Base-by-base conservation (phyloP, 768 basidiomycete genomes). In the Suillus subluteus region DNA sequence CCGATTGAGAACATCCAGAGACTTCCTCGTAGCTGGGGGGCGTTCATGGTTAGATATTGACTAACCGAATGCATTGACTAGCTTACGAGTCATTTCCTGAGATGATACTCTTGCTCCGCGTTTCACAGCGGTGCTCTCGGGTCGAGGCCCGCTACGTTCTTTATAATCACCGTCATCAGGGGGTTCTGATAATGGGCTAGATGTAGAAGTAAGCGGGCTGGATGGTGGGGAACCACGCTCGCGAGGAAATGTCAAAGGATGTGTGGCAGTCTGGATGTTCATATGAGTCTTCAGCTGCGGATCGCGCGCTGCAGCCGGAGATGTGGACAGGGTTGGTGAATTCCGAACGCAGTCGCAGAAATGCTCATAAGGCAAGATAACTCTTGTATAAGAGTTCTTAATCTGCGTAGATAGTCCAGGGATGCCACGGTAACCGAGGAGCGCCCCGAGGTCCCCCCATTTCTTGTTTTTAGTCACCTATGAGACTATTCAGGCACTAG, bases 311-410 rank as follows among this genome's bases (percentile, higher is more conserved):
- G 82, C 78, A 59, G 69, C 62, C 16, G 75, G 75, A 55, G 74
- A 73, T 46, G 79, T 75, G 18, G 83, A 82, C 62, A 84, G 69
- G 15, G 77, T 73, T 26, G 90, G 87, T 38, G 88, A 89, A 72
- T 87, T 89, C 67, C 88, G 86, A 55, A 89, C 92, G 59, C 89
- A 86, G 58, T 90, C 87, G 65, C 88, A 90, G 76, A 95, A 98
- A 72, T 93, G 88, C 73, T 99, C 97, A 73, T 95, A 99, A n/a
- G 98, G 98, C 54, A 95, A 86, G 71, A 99, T 93, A 74, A 99
- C 93, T 64, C 91, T 88, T 66, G 85, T 85, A 78, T 97, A 99
- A 6, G 96, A 94, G 72, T 88, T 90, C 81, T 94, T 94, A 77
- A 99, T 88, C 74, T 96, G 92, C 1, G 91, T 90, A 18, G 91